Conservation (phyloP, 2,329 filamentous ascomycete genomes). For the Ophioceras dolichostomum region DNA sequence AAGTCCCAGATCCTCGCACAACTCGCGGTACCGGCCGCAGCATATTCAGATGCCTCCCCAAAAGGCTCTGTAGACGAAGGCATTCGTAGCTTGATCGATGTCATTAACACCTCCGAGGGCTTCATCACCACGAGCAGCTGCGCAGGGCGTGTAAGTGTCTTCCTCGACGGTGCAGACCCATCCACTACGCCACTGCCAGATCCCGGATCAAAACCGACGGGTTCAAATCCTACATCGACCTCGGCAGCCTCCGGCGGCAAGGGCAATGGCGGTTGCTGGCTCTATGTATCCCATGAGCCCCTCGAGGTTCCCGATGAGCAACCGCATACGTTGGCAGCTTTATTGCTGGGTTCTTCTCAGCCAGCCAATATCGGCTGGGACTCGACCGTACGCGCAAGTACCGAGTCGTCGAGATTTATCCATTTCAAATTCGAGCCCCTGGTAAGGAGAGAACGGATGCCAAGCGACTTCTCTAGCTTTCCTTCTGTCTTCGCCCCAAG, state of each 20-base stretch:
- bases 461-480: background rate
- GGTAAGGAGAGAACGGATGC: conserved; percentile 45
- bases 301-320: too few relatives aligned
- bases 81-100: conserved; percentile 63
- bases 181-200: too few relatives aligned
- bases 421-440: conserved; percentile 94
- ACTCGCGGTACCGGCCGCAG: conserved; percentile 52
- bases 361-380: too few relatives aligned
- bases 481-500: background rate
- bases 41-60: conserved; percentile 75
- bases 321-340: too few relatives aligned
- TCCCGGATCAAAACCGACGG: too few relatives aligned
- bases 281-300: conserved; percentile 79
- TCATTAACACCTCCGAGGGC: conserved; percentile 63
- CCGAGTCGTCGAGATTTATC: conserved; percentile 36
- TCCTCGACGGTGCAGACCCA: conserved; percentile 87
- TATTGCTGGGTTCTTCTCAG: too few relatives aligned
- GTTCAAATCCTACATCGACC: too few relatives aligned
- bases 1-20: conserved; percentile 64
- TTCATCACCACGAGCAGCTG: conserved; percentile 91
- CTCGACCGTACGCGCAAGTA: too few relatives aligned
- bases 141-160: conserved; percentile 76
- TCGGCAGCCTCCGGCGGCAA: too few relatives aligned
- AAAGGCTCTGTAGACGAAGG: conserved; percentile 78
- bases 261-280: conserved; percentile 71